These are phyloP conservation scores for Paramyrothecium sp. DNA, from an alignment of 2,329 filamentous ascomycete species.

Conservation along the genomic window DNA sequence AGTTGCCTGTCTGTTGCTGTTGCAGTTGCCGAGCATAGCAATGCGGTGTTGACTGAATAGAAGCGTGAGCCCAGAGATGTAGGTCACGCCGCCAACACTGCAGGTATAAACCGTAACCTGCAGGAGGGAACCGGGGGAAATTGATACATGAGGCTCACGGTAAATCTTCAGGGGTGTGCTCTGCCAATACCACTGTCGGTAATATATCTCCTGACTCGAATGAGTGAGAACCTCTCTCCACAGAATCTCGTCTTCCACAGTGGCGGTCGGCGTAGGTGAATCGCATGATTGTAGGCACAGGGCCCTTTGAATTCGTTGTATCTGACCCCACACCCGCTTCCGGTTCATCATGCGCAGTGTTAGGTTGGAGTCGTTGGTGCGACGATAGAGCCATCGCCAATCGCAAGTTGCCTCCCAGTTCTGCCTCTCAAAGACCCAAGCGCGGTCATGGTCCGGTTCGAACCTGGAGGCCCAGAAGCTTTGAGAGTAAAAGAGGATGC, in stretches of 20 bases:
- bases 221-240: no score
- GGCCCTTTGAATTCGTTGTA: background rate
- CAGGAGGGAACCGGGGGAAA: no score
- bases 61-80: no score
- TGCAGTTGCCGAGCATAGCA: background rate
- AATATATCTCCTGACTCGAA: no score
- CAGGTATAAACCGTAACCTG: no score
- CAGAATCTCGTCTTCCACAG: background rate
- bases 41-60: no score
- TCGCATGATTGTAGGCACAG: background rate
- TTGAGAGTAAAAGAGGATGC: slow-evolving; percentile 3
- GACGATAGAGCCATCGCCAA: slow-evolving; percentile 4
- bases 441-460: slow-evolving; percentile 1
- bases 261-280: background rate
- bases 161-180: no score
- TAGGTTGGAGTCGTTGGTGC: background rate
- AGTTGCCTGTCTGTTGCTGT: background rate
- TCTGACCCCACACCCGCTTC: background rate
- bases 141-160: no score
- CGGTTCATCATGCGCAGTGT: background rate
- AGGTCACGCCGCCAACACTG: no score
- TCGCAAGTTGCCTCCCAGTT: background rate
- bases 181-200: no score
- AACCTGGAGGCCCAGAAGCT: slow-evolving; percentile 12
- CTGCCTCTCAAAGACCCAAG: slow-evolving; percentile 7